Conservation (phyloP, 225 moss, liverwort and hornwort genomes). For the Straminergon stramineum region DNA sequence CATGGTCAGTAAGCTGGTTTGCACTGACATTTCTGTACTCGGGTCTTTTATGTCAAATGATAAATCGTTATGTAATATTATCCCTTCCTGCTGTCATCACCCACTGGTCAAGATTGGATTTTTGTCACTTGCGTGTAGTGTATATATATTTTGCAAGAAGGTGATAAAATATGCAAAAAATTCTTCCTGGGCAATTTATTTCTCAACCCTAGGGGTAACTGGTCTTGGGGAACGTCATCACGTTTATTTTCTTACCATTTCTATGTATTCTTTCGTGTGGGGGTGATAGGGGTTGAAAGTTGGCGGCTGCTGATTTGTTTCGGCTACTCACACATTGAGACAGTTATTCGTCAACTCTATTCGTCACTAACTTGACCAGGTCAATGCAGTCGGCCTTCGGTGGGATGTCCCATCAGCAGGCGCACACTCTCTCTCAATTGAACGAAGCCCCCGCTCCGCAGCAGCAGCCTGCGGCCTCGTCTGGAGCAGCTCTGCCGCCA, state of each 20-base stretch:
- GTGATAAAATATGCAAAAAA: neutral
- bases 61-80: neutral
- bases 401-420: slow-evolving; percentile 45
- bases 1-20: slow-evolving; percentile 28
- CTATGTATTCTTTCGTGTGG: slow-evolving; percentile 1
- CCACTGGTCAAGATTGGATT: neutral
- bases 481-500: slow-evolving; percentile 27
- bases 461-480: slow-evolving; percentile 6
- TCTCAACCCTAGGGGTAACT: neutral
- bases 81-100: neutral
- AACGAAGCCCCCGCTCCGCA: slow-evolving; percentile 22
- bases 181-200: neutral
- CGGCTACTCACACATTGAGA: neutral
- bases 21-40: neutral
- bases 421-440: slow-evolving; percentile 34
- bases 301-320: neutral
- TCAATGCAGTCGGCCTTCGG: slow-evolving; percentile 54
- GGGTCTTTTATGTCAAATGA: neutral
- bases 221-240: neutral
- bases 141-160: neutral
- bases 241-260: neutral
- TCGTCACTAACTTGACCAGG: slow-evolving; percentile 27
- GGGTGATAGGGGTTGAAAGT: neutral
- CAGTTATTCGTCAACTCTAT: slow-evolving; percentile 1
- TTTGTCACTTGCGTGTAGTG: neutral